Percentiles rank a stretch among this genome's conserved stretches.
Evolutionary conservation across 2,329 filamentous ascomycete genomes (phyloP).

Genomic region (Aspergillus quadrilineatus): DNA sequence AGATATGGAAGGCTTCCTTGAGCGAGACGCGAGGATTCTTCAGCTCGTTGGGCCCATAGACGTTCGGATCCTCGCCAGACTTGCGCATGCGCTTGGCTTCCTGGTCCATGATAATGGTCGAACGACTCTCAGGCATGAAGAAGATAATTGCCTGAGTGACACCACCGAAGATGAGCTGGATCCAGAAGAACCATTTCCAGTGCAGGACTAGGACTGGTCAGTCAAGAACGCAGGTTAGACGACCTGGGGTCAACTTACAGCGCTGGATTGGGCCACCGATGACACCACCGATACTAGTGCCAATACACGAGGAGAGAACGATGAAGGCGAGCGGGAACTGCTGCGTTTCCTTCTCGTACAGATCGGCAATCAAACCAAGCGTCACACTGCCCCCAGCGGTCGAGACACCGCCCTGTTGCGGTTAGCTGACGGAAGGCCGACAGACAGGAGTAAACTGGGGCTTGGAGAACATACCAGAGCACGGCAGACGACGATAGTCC

Average conservation of each 20-base stretch:
- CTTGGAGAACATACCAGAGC: slow-evolving; percentile 43
- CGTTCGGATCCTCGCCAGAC: slow-evolving; percentile 53
- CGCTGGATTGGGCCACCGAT: slow-evolving; percentile 56
- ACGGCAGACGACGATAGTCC: slow-evolving; percentile 65
- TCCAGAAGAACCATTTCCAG: slow-evolving; percentile 65
- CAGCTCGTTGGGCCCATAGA: slow-evolving; percentile 65
- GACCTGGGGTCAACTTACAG: slow-evolving; percentile 24
- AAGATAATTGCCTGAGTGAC: slow-evolving; percentile 52
- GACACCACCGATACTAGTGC: slow-evolving; percentile 62
- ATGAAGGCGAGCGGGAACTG: slow-evolving; percentile 74
- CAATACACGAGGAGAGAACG: slow-evolving; percentile 75
- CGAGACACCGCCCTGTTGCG: slow-evolving; percentile 58
- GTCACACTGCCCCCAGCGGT: slow-evolving; percentile 72
- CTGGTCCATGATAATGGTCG: slow-evolving; percentile 56
- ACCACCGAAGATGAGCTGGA: slow-evolving; percentile 58
- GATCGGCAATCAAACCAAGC: slow-evolving; percentile 71
- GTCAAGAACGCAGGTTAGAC: not conserved
- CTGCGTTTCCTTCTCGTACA: slow-evolving; percentile 69
- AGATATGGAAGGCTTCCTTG: slow-evolving; percentile 44
- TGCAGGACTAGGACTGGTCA: slow-evolving; percentile 2
- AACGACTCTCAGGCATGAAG: slow-evolving; percentile 63
- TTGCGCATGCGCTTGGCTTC: slow-evolving; percentile 58
- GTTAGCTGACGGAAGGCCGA: not conserved
- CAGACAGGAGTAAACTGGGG: not conserved
- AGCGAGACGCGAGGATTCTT: slow-evolving; percentile 48